Base-by-base conservation (phyloP, 164 flowering plant species). In the Santalum album region DNA sequence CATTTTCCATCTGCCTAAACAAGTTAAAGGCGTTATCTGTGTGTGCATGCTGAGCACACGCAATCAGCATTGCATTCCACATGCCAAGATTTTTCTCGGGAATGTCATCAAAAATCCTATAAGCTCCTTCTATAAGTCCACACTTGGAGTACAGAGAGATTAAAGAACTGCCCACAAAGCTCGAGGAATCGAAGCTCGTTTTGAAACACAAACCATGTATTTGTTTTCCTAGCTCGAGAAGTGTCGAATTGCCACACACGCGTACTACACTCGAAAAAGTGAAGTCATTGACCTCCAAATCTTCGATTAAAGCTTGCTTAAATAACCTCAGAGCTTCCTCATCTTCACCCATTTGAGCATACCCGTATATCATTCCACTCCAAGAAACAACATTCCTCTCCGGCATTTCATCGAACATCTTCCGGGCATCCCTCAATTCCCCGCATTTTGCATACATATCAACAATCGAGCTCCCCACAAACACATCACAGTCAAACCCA, bases 391-490 rank as follows among this genome's bases (percentile, higher is more conserved):
- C 90, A 72, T 92, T 87, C 49, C 60, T 80, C n/a, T 67, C 73
- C n/a, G 89, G 95, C 94, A 89, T 86, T 68, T 72, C 81, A 52
- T 85, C 90, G 51, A 92, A 89, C 84, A 80, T 3, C 40, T 60
- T 71, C 66, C 96, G 59, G 0, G 91, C 94, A 58, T 65, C 73
- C 14, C 32, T 2, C 27, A 83, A 67, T 9, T 63, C 76, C 38
- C 88, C 79, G 35, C 90, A 83, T 49, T 92, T 92, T 0, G 82
- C 81, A 59, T 92, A 92, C 97, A 92, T 87, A 67, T 89, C 95
- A 3, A 87, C 83, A 59, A 85, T 25, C 1, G 97, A 80, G 59
- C 91, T 89, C 46, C 83, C 91, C 23, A 89, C 96, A 55, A 77
- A 87, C 66, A 89, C 83, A 66, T 89, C 86, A 6, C 7, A 19